A percentile compares a stretch with the other conserved stretches of the same genome.
phyloP scores from a whole-genome alignment of 306 rosid species.

The Styphnolobium japonicum region DNA sequence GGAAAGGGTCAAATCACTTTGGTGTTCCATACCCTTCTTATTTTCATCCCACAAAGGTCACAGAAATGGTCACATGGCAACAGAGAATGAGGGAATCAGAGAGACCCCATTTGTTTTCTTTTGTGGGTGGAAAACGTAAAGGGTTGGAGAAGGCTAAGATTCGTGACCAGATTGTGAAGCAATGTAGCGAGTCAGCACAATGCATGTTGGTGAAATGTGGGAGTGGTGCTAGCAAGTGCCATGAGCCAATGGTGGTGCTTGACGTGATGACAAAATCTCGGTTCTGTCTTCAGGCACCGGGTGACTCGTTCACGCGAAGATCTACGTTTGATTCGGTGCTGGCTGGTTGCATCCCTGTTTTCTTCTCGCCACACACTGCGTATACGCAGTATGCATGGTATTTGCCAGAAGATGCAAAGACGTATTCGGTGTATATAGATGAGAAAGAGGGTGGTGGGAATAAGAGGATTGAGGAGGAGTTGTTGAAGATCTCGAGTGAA shows the following conservation, averaged over 20 bases:
- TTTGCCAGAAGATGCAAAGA: conserved; percentile 27
- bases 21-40: conserved; percentile 89
- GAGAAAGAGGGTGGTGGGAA: conserved; percentile 38
- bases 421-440: conserved; percentile 58
- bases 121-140: conserved; percentile 59
- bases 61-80: conserved; percentile 52
- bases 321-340: conserved; percentile 70
- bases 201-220: conserved; percentile 53
- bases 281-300: conserved; percentile 74
- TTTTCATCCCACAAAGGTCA: conserved; percentile 53
- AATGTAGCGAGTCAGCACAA: conserved; percentile 40
- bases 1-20: conserved; percentile 60
- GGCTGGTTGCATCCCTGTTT: conserved; percentile 73
- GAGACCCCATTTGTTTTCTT: conserved; percentile 58
- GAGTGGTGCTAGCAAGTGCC: conserved; percentile 27
- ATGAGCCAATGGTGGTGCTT: conserved; percentile 44
- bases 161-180: conserved; percentile 51
- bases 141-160: conserved; percentile 64
- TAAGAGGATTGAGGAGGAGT: conserved; percentile 49
- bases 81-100: neutral
- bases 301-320: conserved; percentile 73
- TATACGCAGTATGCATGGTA: conserved; percentile 71
- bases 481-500: conserved; percentile 34
- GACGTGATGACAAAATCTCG: conserved; percentile 43
- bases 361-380: conserved; percentile 73